A percentile compares a stretch with the other conserved stretches of the same genome.
Conservation (phyloP, 2,329 filamentous ascomycete species). For the Talaromyces sp. region DNA sequence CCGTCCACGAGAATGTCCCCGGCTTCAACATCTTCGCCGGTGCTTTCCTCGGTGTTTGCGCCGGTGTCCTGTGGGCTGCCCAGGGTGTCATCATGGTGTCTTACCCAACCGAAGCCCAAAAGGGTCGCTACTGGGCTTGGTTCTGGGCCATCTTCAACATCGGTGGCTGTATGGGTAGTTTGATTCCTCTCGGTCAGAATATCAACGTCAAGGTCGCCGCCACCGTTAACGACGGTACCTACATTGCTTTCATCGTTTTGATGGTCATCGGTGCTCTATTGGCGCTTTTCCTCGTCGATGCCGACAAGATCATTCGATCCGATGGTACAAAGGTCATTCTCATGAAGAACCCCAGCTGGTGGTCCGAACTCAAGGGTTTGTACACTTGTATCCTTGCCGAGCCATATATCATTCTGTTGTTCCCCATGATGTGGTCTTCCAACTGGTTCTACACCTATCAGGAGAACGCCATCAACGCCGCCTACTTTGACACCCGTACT, state of each 20-base stretch:
- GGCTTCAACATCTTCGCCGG: constrained; percentile 41
- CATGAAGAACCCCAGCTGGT: constrained; percentile 76
- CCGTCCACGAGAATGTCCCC: constrained; percentile 38
- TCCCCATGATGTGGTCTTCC: constrained; percentile 65
- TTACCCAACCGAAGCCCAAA: constrained; percentile 70
- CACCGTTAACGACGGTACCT: constrained; percentile 58
- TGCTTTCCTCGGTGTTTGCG: constrained; percentile 38
- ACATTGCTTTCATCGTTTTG: constrained; percentile 69
- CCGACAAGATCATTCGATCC: constrained; percentile 62
- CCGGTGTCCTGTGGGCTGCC: constrained; percentile 41
- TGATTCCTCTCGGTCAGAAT: constrained; percentile 30
- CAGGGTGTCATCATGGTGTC: constrained; percentile 57
- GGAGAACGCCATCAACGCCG: constrained; percentile 61
- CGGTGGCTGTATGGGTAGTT: constrained; percentile 73
- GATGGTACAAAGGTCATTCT: constrained; percentile 70
- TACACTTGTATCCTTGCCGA: constrained; percentile 63
- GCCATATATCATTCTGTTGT: constrained; percentile 63
- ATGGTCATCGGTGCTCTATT: constrained; percentile 64
- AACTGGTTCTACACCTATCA: constrained; percentile 64
- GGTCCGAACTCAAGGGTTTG: constrained; percentile 66
- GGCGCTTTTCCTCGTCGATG: constrained; percentile 63
- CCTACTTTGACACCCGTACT: constrained; percentile 63
- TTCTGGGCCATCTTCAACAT: constrained; percentile 91
- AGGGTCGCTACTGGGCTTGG: constrained; percentile 77
- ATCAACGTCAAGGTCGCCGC: constrained; percentile 15